These are phyloP conservation scores for Phytophthora lateralis DNA, from an alignment of 352 stramenopile species.

Conservation along the genomic window DNA sequence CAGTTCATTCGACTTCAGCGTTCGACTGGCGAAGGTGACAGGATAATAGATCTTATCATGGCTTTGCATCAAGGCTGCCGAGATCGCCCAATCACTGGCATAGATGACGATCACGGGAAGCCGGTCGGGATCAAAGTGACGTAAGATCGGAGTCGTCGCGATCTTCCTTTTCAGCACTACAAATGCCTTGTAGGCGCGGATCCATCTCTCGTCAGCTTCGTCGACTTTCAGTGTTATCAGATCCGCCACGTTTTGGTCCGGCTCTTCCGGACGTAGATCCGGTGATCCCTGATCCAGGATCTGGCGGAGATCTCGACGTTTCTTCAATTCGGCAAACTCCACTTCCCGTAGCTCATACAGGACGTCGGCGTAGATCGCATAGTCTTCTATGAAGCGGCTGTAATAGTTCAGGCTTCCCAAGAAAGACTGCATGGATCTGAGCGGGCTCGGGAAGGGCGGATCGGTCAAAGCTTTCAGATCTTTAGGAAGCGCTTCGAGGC, in stretches of 20 bases:
- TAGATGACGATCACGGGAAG: constrained; percentile 14
- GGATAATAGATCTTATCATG: too few species aligned
- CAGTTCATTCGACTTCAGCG: too few species aligned
- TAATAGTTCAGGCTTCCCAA: constrained; percentile 29
- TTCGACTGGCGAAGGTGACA: too few species aligned
- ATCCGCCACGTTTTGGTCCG: too few species aligned
- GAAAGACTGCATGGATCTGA: constrained; percentile 27
- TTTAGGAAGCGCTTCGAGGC: constrained; percentile 16
- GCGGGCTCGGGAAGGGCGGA: constrained; percentile 13
- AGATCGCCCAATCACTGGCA: constrained; percentile 22
- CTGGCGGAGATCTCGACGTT: not conserved
- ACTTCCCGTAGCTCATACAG: constrained; percentile 9
- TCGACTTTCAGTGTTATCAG: too few species aligned
- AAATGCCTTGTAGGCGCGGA: too few species aligned
- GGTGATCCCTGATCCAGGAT: too few species aligned
- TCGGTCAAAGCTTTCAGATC: not conserved
- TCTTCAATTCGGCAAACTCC: constrained; percentile 1
- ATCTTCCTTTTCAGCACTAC: constrained; percentile 15
- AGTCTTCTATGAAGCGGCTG: constrained; percentile 27
- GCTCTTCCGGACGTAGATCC: too few species aligned
- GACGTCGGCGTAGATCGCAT: constrained; percentile 13
- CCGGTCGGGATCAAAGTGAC: constrained; percentile 15
- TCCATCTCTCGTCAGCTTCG: too few species aligned
- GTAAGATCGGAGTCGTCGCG: constrained; percentile 6
- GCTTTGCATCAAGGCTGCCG: constrained; percentile 1